These are phyloP conservation scores for Acanthamoeba rhysodes DNA, from an alignment of 208 protist genomes.

Conservation along the genomic window DNA sequence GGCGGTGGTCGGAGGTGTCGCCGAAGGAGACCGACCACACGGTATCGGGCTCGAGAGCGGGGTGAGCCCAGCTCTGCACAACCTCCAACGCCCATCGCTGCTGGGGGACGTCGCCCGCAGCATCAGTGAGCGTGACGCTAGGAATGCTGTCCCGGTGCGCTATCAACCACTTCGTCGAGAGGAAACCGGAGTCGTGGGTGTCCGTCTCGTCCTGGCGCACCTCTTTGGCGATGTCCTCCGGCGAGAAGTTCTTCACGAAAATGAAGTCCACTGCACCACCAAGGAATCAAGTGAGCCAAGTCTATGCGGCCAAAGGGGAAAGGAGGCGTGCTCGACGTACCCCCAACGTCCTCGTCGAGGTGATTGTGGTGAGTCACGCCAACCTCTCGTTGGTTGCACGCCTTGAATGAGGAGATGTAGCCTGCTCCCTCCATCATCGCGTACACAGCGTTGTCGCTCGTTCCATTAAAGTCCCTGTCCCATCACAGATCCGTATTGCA, in stretches of 20 bases:
- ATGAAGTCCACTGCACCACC: constrained; percentile 43
- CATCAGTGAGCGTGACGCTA: background rate
- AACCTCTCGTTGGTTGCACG: background rate
- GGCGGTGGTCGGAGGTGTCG: constrained; percentile 54
- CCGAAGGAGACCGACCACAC: background rate
- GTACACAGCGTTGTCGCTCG: constrained; percentile 22
- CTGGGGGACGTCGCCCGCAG: background rate
- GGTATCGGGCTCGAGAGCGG: background rate
- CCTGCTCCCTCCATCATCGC: constrained; percentile 38
- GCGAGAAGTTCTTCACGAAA: constrained; percentile 53
- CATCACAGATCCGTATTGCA: background rate
- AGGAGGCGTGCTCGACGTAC: background rate
- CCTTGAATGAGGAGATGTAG: background rate
- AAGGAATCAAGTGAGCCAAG: background rate
- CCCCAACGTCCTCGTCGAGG: constrained; percentile 59
- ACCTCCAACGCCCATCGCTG: background rate
- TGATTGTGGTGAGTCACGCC: constrained; percentile 65
- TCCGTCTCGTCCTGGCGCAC: background rate
- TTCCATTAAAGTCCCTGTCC: constrained; percentile 74
- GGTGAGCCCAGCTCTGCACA: constrained; percentile 13
- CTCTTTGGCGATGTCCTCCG: background rate
- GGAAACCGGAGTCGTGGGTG: background rate
- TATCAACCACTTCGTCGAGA: background rate
- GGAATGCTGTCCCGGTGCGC: background rate
- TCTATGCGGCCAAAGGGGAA: background rate